Evolutionary conservation across 1,284 basidiomycete genomes (phyloP).

Genomic region (Psilocybe mexicana): DNA sequence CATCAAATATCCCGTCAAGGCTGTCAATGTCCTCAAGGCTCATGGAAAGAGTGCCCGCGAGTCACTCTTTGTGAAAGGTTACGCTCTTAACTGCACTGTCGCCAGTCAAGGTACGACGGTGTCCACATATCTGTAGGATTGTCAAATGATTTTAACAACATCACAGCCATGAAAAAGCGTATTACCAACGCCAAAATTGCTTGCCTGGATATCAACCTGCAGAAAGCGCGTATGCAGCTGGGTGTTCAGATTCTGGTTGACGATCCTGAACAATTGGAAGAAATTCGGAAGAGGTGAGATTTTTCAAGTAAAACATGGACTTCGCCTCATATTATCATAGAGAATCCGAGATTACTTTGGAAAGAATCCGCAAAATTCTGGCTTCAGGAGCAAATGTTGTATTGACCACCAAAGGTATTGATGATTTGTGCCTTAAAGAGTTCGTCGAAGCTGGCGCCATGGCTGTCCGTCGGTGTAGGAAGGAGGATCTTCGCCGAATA

Average conservation of each 20-base stretch:
- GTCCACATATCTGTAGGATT: neutral
- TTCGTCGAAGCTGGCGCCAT: conserved; percentile 99
- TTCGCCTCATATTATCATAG: conserved; percentile 39
- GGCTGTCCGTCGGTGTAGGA: conserved; percentile 96
- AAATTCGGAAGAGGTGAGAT: conserved; percentile 85
- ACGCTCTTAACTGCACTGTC: conserved; percentile 98
- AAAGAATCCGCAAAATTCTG: conserved; percentile 95
- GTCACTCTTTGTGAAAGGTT: conserved; percentile 94
- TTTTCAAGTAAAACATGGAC: conserved; percentile 2
- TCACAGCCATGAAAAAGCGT: conserved; percentile 94
- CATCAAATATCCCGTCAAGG: conserved; percentile 99
- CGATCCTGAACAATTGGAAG: conserved; percentile 95
- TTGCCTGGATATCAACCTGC: conserved; percentile 97
- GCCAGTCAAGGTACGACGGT: conserved; percentile 85
- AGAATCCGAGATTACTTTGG: conserved; percentile 95
- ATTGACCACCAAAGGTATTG: conserved; percentile 98
- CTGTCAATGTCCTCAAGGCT: conserved; percentile 99
- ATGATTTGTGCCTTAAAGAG: conserved; percentile 97
- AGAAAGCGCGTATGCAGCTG: conserved; percentile 97
- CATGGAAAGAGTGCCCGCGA: conserved; percentile 97
- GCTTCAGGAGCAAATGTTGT: conserved; percentile 97
- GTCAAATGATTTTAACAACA: neutral
- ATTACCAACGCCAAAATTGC: conserved; percentile 96
- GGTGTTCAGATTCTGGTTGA: conserved; percentile 98
- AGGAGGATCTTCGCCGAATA: conserved; percentile 96